Base-by-base conservation (phyloP, 2,329 filamentous ascomycete genomes). In the Ambrosiella beaveri region DNA sequence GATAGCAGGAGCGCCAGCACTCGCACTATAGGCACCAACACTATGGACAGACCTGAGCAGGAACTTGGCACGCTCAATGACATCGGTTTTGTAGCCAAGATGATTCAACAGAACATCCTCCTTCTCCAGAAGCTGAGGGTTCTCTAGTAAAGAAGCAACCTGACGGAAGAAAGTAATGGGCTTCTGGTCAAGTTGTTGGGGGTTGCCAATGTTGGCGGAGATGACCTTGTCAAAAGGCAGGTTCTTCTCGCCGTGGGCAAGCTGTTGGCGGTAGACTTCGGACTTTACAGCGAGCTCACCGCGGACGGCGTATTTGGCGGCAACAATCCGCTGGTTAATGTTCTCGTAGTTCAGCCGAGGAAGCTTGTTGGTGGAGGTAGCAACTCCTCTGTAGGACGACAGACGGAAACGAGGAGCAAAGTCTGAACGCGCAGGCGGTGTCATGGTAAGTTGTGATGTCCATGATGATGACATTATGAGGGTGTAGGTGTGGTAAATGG, bases 161-260 rank as follows among this genome's bases (percentile, higher is more conserved):
- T 98, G 91, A 65, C 93, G 84, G 81, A 98, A 96, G 78, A 96
- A 98, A 64, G 93, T 98, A 66, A 98, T 91, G 66, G 93, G 93
- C 77, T 97, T 94, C 78, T 98, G 93, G 73, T 96, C 93, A 62
- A 98, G 82, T 74, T 98, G 93, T 73, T 98, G 93, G 3, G 93
- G 93, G 75, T 98, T 98, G 68, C 93, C 93, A 67, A 98, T 98
- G 74, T 98, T 98, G 72, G 93, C 93, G 62, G 87, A 90, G 73
- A 98, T 91, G 71, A 98, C 84, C 61, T 88, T 79, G 65, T 87
- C 77, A 71, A 98, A 98, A 54, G 93, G 91, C 55, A 97, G 77
- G 66, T 70, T 69, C 60, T 66, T 70, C 64, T 70, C 76, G 65
- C 78, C 80, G 62, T 80, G 78, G 63, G 75, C 74, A 61, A 96